A percentile compares a stretch with the other conserved stretches of the same genome.
Conservation (phyloP, 1,284 basidiomycete species). For the Ustilago tritici region DNA sequence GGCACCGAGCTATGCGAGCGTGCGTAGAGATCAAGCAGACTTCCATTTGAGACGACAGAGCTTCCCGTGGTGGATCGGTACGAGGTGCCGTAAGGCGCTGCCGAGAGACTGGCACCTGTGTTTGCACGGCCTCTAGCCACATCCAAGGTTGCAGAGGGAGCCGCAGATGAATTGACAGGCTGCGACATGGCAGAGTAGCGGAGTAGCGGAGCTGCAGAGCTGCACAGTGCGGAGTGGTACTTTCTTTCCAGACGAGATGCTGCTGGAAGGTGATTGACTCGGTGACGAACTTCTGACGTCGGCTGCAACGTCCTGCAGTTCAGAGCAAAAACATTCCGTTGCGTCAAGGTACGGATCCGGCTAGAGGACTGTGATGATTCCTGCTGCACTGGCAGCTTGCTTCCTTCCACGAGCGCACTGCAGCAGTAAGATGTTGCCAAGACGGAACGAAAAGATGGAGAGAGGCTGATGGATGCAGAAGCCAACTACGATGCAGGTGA, state of each 20-base stretch:
- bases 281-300: background rate
- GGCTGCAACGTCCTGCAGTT: background rate
- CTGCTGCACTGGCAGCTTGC: background rate
- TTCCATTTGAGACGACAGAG: constrained; percentile 46
- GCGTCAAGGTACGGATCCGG: background rate
- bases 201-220: background rate
- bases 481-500: background rate
- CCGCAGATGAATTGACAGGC: constrained; percentile 8
- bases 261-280: background rate
- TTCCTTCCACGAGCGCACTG: background rate
- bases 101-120: constrained; percentile 35
- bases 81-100: constrained; percentile 26
- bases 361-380: background rate
- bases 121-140: constrained; percentile 31
- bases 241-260: too few species aligned
- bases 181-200: constrained; percentile 23
- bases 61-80: constrained; percentile 30
- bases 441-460: background rate
- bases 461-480: background rate
- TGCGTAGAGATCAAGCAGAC: constrained; percentile 51
- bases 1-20: constrained; percentile 33
- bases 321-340: background rate
- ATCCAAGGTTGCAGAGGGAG: constrained; percentile 16
- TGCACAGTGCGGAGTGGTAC: background rate
- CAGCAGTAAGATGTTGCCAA: background rate